Conservation (phyloP, 2,329 filamentous ascomycete species). For the Cladosporium sp. region DNA sequence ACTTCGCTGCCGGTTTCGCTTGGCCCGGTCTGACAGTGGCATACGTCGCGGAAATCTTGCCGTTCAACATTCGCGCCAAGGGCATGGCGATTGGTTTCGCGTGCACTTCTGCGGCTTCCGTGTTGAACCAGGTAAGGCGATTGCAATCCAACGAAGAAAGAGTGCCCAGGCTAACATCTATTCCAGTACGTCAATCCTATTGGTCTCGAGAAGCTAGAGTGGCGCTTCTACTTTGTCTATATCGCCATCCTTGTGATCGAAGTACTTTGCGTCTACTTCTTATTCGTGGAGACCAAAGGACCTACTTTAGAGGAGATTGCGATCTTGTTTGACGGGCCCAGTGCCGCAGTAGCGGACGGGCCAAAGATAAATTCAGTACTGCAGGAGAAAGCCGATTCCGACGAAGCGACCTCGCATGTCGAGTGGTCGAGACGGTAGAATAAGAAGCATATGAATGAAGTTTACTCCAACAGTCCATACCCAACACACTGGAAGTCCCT, state of each 20-base stretch:
- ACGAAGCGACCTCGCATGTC: neutral
- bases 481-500: neutral
- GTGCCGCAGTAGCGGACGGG: neutral
- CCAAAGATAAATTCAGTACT: neutral
- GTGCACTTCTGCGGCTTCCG: slow-evolving; percentile 13
- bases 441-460: neutral
- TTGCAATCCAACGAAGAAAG: fast-evolving
- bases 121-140: slow-evolving; percentile 6
- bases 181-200: slow-evolving; percentile 27
- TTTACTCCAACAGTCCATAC: neutral
- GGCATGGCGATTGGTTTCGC: slow-evolving; percentile 17
- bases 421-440: neutral
- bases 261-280: slow-evolving; percentile 12
- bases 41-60: slow-evolving; percentile 22
- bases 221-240: slow-evolving; percentile 57
- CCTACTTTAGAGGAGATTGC: slow-evolving; percentile 17
- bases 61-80: slow-evolving; percentile 24
- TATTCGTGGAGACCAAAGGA: slow-evolving; percentile 15
- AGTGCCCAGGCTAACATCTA: neutral
- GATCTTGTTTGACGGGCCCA: neutral
- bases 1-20: slow-evolving; percentile 19
- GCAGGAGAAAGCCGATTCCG: neutral
- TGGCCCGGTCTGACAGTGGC: slow-evolving; percentile 23
- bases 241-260: slow-evolving; percentile 56
- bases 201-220: slow-evolving; percentile 36